Conservation (phyloP, 805 yeast species). For the Metschnikowia lochheadii region DNA sequence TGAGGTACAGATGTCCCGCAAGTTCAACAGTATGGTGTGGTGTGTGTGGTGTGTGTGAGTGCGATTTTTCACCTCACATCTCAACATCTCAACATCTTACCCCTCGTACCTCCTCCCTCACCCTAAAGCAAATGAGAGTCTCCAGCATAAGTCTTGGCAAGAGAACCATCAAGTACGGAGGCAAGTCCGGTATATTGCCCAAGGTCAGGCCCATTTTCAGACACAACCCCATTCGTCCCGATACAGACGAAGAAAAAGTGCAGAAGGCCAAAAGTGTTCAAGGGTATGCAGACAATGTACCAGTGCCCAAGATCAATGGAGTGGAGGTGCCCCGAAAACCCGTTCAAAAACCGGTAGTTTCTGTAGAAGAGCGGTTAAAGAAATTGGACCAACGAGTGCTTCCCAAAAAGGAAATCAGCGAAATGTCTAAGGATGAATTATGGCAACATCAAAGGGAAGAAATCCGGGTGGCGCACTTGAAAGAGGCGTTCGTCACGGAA, state of each 20-base stretch:
- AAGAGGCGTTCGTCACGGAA: slow-evolving; percentile 56
- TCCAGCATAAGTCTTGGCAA: slow-evolving; percentile 39
- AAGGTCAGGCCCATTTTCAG: slow-evolving; percentile 70
- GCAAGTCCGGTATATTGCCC: slow-evolving; percentile 82
- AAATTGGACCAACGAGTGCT: slow-evolving; percentile 46
- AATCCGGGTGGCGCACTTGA: slow-evolving; percentile 67
- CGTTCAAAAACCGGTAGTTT: slow-evolving; percentile 46
- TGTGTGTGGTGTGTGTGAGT: neutral
- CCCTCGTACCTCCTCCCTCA: too few species aligned
- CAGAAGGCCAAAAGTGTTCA: slow-evolving; percentile 44
- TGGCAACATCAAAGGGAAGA: slow-evolving; percentile 53
- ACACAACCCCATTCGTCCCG: slow-evolving; percentile 52
- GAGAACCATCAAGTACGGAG: slow-evolving; percentile 48
- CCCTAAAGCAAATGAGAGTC: slow-evolving; percentile 8
- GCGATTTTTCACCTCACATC: neutral
- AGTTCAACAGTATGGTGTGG: too few species aligned
- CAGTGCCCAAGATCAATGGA: slow-evolving; percentile 58
- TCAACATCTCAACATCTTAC: too few species aligned
- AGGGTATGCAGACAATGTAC: slow-evolving; percentile 70
- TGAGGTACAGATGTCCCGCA: too few species aligned
- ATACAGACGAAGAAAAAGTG: slow-evolving; percentile 39
- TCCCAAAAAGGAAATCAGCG: slow-evolving; percentile 27
- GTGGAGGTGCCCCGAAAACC: slow-evolving; percentile 48
- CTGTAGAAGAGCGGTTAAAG: slow-evolving; percentile 58
- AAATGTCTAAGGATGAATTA: slow-evolving; percentile 32